A percentile compares a stretch with the other conserved stretches of the same genome.
These are phyloP conservation scores for Septoria petroselini DNA, from an alignment of 2,329 filamentous ascomycete genomes.

Conservation along the genomic window DNA sequence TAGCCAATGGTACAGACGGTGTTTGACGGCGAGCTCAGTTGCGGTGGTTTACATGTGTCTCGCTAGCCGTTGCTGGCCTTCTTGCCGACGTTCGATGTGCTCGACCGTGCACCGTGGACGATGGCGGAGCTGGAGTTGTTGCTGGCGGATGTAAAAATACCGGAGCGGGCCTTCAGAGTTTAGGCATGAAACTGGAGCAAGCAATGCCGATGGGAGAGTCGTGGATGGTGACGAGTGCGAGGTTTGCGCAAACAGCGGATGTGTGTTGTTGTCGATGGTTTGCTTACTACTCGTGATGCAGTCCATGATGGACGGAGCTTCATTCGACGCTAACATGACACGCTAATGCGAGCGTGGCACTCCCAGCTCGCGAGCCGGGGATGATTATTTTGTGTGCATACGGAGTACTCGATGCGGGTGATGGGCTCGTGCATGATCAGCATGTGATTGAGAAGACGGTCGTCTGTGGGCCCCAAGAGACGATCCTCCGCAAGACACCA, in stretches of 20 bases:
- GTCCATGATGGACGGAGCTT: constrained; percentile 8
- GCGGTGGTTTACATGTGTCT: no score
- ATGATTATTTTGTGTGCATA: no score
- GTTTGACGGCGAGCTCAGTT: no score
- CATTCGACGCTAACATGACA: constrained; percentile 5
- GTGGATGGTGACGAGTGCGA: constrained; percentile 9
- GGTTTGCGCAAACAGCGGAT: constrained; percentile 1
- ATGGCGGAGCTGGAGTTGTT: constrained; percentile 1
- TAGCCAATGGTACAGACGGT: no score
- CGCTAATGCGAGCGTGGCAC: not conserved
- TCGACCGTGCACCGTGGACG: not conserved
- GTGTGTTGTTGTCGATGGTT: constrained; percentile 1
- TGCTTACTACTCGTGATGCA: not conserved
- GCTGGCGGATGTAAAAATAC: constrained; percentile 5
- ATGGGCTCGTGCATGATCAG: no score
- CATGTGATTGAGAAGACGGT: no score
- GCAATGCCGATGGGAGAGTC: constrained; percentile 2
- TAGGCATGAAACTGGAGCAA: constrained; percentile 14
- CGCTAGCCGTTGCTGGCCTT: no score
- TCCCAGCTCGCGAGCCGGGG: not conserved
- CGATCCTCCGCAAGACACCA: no score
- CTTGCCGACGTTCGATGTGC: not conserved
- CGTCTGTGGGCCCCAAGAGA: no score
- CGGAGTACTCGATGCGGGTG: no score
- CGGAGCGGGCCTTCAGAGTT: constrained; percentile 7